These are phyloP conservation scores for Grosmannia penicillata DNA, from an alignment of 2,329 filamentous ascomycete genomes.

Conservation along the genomic window DNA sequence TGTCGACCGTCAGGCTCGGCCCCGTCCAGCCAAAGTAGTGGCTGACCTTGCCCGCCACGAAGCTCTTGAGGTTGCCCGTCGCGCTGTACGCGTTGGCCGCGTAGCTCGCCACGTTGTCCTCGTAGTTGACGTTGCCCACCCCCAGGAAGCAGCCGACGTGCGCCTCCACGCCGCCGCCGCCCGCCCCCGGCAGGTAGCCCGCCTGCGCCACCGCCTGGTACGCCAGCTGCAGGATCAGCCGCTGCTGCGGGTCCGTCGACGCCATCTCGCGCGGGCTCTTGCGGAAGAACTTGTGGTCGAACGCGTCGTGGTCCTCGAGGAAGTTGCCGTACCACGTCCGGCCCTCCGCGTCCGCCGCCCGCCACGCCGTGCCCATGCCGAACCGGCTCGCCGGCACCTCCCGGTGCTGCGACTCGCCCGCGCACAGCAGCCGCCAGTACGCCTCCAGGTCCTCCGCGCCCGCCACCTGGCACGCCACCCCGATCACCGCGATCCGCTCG, in stretches of 20 bases:
- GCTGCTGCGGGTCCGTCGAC: conserved; percentile 25
- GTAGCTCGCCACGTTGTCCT: conserved; percentile 23
- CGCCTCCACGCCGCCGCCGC: background rate
- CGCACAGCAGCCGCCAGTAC: conserved; percentile 17
- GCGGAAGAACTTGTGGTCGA: conserved; percentile 27
- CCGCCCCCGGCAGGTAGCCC: conserved; percentile 8
- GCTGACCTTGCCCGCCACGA: conserved; percentile 18
- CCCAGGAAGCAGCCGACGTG: conserved; percentile 25
- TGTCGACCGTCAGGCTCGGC: conserved; percentile 19
- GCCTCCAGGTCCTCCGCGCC: conserved; percentile 20
- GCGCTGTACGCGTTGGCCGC: conserved; percentile 20
- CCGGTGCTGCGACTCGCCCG: conserved; percentile 17
- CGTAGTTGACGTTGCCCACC: conserved; percentile 21
- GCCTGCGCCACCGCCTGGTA: conserved; percentile 23
- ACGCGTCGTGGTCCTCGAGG: conserved; percentile 13
- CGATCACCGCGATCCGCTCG: conserved; percentile 19
- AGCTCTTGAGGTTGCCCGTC: conserved; percentile 18
- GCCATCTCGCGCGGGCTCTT: conserved; percentile 20
- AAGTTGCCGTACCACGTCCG: conserved; percentile 15
- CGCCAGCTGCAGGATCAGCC: conserved; percentile 21
- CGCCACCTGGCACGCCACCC: conserved; percentile 19
- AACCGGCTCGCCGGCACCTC: conserved; percentile 11
- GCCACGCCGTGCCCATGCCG: conserved; percentile 9
- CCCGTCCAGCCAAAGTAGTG: conserved; percentile 22
- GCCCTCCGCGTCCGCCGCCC: conserved; percentile 6